Conservation (phyloP, 495 filamentous ascomycete genomes). For the Penicillium paradoxum region DNA sequence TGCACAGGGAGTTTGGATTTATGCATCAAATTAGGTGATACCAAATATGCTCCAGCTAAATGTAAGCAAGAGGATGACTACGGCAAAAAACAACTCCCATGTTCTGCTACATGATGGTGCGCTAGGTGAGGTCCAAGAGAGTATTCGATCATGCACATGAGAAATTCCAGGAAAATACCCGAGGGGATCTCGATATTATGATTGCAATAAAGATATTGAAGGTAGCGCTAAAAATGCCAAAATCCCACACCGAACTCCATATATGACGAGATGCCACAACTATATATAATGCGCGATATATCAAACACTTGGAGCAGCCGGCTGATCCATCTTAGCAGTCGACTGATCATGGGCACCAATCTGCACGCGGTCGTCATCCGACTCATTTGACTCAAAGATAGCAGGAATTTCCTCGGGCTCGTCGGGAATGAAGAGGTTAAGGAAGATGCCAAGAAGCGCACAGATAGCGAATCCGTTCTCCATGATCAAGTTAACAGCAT, state of each 20-base stretch:
- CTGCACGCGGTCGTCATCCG: slow-evolving; percentile 10
- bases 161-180: too few species aligned
- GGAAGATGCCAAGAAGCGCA: slow-evolving; percentile 61
- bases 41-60: too few species aligned
- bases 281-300: background rate
- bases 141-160: too few species aligned
- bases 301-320: background rate
- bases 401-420: slow-evolving; percentile 61
- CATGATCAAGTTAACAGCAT: slow-evolving; percentile 77
- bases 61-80: too few species aligned
- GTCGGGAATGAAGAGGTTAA: slow-evolving; percentile 69
- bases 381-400: slow-evolving; percentile 17
- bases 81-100: too few species aligned
- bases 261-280: background rate
- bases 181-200: background rate
- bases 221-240: background rate
- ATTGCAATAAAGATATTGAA: background rate
- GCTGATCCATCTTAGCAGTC: background rate
- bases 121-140: too few species aligned
- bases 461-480: slow-evolving; percentile 64
- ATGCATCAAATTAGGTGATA: too few species aligned
- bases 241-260: background rate
- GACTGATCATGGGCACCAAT: background rate
- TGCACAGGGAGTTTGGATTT: too few species aligned
- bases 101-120: too few species aligned